Evolutionary conservation across 495 filamentous ascomycete genomes (phyloP), one percentile per base, ranked within the genome.

Genomic region (Glarea lozoyensis): DNA sequence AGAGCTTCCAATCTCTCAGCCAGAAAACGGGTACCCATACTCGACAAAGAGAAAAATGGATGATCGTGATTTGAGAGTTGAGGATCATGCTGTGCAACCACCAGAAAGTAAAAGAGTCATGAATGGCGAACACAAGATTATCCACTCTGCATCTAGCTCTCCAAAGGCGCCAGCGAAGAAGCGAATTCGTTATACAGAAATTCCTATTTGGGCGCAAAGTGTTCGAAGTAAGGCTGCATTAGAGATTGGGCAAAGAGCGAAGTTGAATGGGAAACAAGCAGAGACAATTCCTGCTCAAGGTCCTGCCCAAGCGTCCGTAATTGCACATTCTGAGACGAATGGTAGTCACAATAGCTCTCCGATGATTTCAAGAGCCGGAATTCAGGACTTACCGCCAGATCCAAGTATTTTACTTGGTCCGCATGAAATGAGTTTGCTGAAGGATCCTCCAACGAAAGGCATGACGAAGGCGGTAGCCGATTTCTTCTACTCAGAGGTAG

Each of bases 341-440:
- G 53, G 53, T 13, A 29, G 31, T 38, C 31, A 17, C 12, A 45
- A 49, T 30, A 17, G 51, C 19, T 41, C 50, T 34, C 59, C 56
- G 11, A 30, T 34, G 10, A 31, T 40, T 4, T 41, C 31, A 37
- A 30, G 40, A 35, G 17, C 41, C 37, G 39, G 42, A 48, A 10
- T 36, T 48, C 10, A 24, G 49, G 22, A 24, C 12, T 30, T 16
- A 10, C 34, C 17, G 15, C 16, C 27, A 35, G 34, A 50, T 33
- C 29, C 46, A 41, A 48, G 55, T 19, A 62, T 63, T 13, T 59
- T 61, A 32, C 46, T 83, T 9, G 79, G 79, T 1, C 71, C 68
- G 1, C 90, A 84, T 84, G 88, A 93, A 49, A 72, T 75, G 2
- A 85, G 72, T 24, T 82, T 94, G 38, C 76, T 73, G 4, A 75